Evolutionary conservation across 2,329 filamentous ascomycete species (phyloP).

Genomic region (Dendrostoma leiphaemia): DNA sequence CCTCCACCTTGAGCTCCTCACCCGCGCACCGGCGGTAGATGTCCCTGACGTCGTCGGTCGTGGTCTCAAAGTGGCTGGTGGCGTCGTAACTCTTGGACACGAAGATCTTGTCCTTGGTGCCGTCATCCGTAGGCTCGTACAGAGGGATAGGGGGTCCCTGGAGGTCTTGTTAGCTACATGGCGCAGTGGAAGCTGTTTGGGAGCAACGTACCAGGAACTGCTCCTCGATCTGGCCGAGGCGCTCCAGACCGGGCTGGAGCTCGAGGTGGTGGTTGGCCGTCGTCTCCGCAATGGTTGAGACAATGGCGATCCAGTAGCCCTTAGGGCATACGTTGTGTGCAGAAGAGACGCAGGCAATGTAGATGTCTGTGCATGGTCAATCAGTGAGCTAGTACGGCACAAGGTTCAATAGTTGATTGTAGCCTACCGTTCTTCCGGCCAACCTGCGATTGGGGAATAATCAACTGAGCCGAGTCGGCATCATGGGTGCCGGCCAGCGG

Average conservation of each 20-base stretch:
- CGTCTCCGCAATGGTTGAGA: conserved; percentile 94
- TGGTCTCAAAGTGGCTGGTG: conserved; percentile 95
- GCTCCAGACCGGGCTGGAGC: conserved; percentile 86
- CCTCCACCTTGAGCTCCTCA: conserved; percentile 84
- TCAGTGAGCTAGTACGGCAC: neutral
- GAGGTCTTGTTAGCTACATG: conserved; percentile 30
- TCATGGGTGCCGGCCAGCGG: conserved; percentile 87
- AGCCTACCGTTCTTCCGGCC: conserved; percentile 87
- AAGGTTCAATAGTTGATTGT: neutral
- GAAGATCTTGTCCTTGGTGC: conserved; percentile 86
- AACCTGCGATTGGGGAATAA: conserved; percentile 97
- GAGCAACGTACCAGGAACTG: conserved; percentile 74
- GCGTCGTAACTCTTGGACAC: conserved; percentile 99
- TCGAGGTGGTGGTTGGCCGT: conserved; percentile 93
- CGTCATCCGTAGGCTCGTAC: conserved; percentile 85
- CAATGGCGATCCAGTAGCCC: conserved; percentile 98
- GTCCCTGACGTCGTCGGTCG: conserved; percentile 86
- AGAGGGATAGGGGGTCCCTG: conserved; percentile 78
- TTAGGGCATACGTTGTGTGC: conserved; percentile 98
- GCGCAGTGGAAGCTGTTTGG: conserved; percentile 18
- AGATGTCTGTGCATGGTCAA: conserved; percentile 66
- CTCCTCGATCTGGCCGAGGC: conserved; percentile 91
- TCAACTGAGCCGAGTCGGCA: conserved; percentile 87
- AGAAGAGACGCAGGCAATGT: conserved; percentile 92
- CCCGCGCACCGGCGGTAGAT: conserved; percentile 84